phyloP scores from a whole-genome alignment of 352 stramenopile species.

The Peronosclerospora sorghi region DNA sequence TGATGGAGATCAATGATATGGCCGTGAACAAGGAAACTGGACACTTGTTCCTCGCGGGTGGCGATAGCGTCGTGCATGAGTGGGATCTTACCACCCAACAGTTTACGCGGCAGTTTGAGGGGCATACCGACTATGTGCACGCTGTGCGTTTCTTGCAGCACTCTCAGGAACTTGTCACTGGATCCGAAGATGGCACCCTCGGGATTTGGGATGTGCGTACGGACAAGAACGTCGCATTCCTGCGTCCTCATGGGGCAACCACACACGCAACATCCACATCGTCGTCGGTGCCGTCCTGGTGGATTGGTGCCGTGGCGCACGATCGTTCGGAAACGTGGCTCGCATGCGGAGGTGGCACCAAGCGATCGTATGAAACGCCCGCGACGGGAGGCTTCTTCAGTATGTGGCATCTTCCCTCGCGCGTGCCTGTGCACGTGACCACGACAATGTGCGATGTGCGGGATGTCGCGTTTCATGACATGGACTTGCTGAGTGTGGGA shows the following conservation, averaged over 20 bases:
- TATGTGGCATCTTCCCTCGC: conserved; percentile 73
- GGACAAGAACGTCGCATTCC: conserved; percentile 33
- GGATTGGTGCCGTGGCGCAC: conserved; percentile 50
- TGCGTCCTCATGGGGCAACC: conserved; percentile 32
- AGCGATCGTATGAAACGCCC: conserved; percentile 13
- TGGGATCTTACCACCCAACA: conserved; percentile 40
- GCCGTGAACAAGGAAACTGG: conserved; percentile 24
- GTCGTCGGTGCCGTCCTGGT: conserved; percentile 14
- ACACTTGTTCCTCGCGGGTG: conserved; percentile 48
- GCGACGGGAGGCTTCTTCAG: conserved; percentile 36
- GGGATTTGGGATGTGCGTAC: conserved; percentile 65
- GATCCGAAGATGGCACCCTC: conserved; percentile 59
- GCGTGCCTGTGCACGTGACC: conserved; percentile 55
- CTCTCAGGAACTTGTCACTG: conserved; percentile 59
- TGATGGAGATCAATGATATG: conserved; percentile 59
- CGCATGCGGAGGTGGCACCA: conserved; percentile 42
- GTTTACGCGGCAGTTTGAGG: conserved; percentile 43
- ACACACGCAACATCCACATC: neutral
- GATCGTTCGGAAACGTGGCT: conserved; percentile 71
- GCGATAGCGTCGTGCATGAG: conserved; percentile 50
- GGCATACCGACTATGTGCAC: conserved; percentile 58
- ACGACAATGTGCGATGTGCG: conserved; percentile 51
- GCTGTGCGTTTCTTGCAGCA: conserved; percentile 49
- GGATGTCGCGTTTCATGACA: conserved; percentile 59
- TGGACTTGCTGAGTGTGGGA: conserved; percentile 58